These are phyloP conservation scores for Podila epigama DNA, from an alignment of 192 early-diverging fungal species.

Conservation along the genomic window DNA sequence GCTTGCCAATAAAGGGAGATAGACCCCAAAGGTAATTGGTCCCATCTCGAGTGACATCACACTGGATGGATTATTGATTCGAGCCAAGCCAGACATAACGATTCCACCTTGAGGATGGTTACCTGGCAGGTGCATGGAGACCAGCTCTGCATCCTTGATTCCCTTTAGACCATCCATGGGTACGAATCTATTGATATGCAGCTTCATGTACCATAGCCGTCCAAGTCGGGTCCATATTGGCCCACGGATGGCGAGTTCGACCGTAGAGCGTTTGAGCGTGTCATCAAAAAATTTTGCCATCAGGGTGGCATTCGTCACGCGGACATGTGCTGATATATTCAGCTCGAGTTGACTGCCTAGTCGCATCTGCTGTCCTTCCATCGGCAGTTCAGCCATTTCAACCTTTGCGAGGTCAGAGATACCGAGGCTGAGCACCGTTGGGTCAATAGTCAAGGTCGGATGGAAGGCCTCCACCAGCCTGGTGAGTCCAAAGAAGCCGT, in stretches of 20 bases:
- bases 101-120: slow-evolving; percentile 35
- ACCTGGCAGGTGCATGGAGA: slow-evolving; percentile 27
- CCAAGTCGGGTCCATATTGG: slow-evolving; percentile 25
- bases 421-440: slow-evolving; percentile 16
- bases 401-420: not conserved
- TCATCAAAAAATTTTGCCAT: slow-evolving; percentile 36
- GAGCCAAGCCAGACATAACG: slow-evolving; percentile 27
- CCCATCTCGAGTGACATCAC: slow-evolving; percentile 28
- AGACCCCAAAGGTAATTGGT: slow-evolving; percentile 33
- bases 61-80: slow-evolving; percentile 33
- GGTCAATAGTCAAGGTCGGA: slow-evolving; percentile 23
- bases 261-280: slow-evolving; percentile 15
- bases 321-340: slow-evolving; percentile 21
- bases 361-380: slow-evolving; percentile 28
- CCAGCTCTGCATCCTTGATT: slow-evolving; percentile 22
- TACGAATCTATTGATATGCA: slow-evolving; percentile 13
- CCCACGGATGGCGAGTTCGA: slow-evolving; percentile 21
- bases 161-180: slow-evolving; percentile 32
- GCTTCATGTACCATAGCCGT: slow-evolving; percentile 24
- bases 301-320: slow-evolving; percentile 23
- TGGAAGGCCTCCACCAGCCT: slow-evolving; percentile 2
- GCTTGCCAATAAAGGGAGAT: slow-evolving; percentile 15
- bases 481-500: slow-evolving; percentile 33
- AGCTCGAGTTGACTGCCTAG: slow-evolving; percentile 17
- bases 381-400: slow-evolving; percentile 33